Evolutionary conservation across 2,329 filamentous ascomycete species (phyloP), one percentile per base, ranked within the genome.

Genomic region (Zelopaecilomyces penicillatus): DNA sequence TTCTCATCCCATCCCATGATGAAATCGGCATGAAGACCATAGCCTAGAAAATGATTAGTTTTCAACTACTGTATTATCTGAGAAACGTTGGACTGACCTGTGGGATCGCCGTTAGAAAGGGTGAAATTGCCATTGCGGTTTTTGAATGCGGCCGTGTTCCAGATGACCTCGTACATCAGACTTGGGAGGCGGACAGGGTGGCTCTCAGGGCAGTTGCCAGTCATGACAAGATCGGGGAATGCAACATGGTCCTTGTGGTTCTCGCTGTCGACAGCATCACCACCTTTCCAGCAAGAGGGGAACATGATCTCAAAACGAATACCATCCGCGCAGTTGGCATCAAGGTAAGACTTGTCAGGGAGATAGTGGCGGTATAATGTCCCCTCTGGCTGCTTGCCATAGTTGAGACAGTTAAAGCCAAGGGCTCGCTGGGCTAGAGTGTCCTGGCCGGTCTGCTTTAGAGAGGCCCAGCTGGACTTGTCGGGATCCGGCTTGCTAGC

Each of bases 321-420:
- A 47, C 91, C 91, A 57, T 94, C 76, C n/a, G 68, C 66, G 67
- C 91, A 97, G 66, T 91, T 82, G 44, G 74, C 74, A 58, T 96
- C 89, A 32, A 95, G 73, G 60, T 79, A 94, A 0, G 67, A 65
- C 73, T 95, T 94, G 56, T 83, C 76, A 0, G 91, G 90, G 54
- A 96, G 57, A 60, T 78, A 82, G 64, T 95, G 90, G 52, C 90
- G 87, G 64, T 80, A 85, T 32, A 95, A 75, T 10, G 89, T 85
- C 2, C 76, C 74, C 63, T 95, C 89, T 2, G 85, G 70, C 0
- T 64, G 56, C 27, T 65, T 70, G 30, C 55, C 57, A 61, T 96
- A 96, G 76, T 97, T 83, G 49, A 98, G 69, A 66, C 93, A 97
- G 73, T 97, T 97, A 77, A 95, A 95, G 4, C 93, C 91, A 29